Base-by-base conservation (phyloP, 768 basidiomycete species). In the Cytidiella melzeri region DNA sequence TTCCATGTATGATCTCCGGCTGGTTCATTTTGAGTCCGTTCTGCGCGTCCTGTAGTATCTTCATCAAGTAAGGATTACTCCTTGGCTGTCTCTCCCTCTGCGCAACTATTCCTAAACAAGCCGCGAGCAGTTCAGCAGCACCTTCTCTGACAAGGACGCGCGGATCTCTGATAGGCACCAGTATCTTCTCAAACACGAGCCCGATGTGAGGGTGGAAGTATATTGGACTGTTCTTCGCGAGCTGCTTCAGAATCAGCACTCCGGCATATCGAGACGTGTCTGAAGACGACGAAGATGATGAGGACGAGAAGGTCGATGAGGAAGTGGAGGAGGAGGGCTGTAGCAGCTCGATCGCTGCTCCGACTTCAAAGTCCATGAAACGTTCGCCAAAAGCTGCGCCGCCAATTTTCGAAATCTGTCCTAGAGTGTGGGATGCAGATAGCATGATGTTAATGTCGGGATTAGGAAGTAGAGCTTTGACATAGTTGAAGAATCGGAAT, bases 401-500 rank as follows among this genome's bases (percentile, higher is more conserved):
- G 19, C 89, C 89, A 23, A 90, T 83, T 50, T 84, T 78, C 26
- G 87, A 87, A 61, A 95, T 94, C 59, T 83, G 77, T 0, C 92
- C 92, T 24, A 93, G 77, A 0, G 90, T 92, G 64, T 92, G 89
- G n/a, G 93, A 92, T 1, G 92, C 92, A 7, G 87, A 81, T 28
- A 93, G 77, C 93, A 97, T 97, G 62, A 99, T 83, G 64, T 88
- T 87, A 60, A 92, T 80, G 64, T 97, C 95, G 45, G 83, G 77
- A 61, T 90, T 90, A 3, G 92, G 92, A 18, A 96, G 76, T n/a
- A 95, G 77, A 37, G 88, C 82, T 63, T 92, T 91, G 67, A 96
- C 85, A 69, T 96, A 94, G 68, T 91, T 90, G 71, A 86, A 91
- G 64, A 94, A 84, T 44, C 89, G 81, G 67, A 87, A 92, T 34